phyloP scores from a whole-genome alignment of 306 rosid species.

The Quercus parvula region DNA sequence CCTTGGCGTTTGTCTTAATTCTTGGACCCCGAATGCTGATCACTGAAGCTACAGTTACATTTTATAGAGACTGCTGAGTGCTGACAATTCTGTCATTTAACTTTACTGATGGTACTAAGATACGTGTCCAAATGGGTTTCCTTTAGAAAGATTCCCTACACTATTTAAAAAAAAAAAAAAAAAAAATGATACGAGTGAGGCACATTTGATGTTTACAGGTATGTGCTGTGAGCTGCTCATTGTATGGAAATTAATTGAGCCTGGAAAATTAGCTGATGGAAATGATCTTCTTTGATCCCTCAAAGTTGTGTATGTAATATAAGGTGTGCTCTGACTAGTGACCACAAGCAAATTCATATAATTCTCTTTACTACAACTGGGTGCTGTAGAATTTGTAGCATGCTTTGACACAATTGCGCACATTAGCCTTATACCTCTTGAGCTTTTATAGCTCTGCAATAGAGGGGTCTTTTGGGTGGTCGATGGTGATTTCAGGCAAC shows the following conservation, averaged over 20 bases:
- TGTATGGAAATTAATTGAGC: neutral
- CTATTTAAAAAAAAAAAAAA: too few relatives aligned
- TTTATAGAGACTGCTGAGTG: neutral
- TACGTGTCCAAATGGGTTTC: neutral
- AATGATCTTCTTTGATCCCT: neutral
- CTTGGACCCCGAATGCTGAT: too few relatives aligned
- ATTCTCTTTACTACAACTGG: neutral
- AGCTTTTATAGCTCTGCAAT: slow-evolving; percentile 35
- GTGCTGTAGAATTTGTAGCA: neutral
- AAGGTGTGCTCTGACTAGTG: neutral
- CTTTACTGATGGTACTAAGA: neutral
- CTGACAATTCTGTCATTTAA: neutral
- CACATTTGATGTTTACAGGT: neutral
- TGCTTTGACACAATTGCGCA: slow-evolving; percentile 3
- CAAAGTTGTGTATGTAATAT: neutral
- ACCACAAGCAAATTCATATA: neutral
- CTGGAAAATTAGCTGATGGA: too few relatives aligned
- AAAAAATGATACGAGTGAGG: neutral
- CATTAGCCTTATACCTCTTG: slow-evolving; percentile 10
- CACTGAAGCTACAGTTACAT: neutral
- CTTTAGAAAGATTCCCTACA: too few relatives aligned
- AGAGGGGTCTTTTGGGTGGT: slow-evolving; percentile 49
- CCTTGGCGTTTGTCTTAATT: neutral
- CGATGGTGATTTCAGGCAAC: slow-evolving; percentile 34
- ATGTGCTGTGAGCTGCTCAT: neutral